These are phyloP conservation scores for Ogataea nakhonphanomensis DNA, from an alignment of 805 yeast species.

Conservation along the genomic window DNA sequence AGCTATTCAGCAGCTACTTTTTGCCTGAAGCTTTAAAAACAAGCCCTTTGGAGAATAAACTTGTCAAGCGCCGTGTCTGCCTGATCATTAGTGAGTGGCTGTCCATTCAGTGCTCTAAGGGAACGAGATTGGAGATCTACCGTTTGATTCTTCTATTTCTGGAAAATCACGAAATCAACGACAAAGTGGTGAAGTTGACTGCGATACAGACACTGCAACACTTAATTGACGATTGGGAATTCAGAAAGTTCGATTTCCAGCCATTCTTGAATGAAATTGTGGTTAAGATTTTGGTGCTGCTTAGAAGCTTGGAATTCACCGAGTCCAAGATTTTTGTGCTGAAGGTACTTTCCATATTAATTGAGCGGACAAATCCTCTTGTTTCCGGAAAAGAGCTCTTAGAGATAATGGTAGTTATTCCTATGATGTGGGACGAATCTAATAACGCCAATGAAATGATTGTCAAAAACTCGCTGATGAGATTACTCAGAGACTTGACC, in stretches of 20 bases:
- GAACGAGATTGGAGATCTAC: conserved; percentile 57
- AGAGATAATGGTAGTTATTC: conserved; percentile 54
- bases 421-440: conserved; percentile 70
- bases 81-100: conserved; percentile 81
- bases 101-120: conserved; percentile 57
- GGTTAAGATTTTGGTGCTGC: conserved; percentile 43
- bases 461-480: conserved; percentile 45
- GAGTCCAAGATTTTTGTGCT: conserved; percentile 78
- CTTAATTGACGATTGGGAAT: conserved; percentile 84
- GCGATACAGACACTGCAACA: conserved; percentile 66
- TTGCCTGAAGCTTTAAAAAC: conserved; percentile 61
- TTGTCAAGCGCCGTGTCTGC: conserved; percentile 75
- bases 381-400: conserved; percentile 49
- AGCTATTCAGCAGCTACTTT: conserved; percentile 53
- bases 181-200: conserved; percentile 76
- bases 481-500: conserved; percentile 57
- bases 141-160: conserved; percentile 48
- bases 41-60: conserved; percentile 47
- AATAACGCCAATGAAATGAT: conserved; percentile 41
- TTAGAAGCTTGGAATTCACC: conserved; percentile 51
- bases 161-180: conserved; percentile 45
- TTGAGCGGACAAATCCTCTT: conserved; percentile 63
- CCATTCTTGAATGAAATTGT: conserved; percentile 60
- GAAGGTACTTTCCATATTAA: conserved; percentile 60
- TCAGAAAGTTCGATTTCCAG: conserved; percentile 61